phyloP scores from a whole-genome alignment of 2,329 filamentous ascomycete species.

The Colletotrichum sp. region DNA sequence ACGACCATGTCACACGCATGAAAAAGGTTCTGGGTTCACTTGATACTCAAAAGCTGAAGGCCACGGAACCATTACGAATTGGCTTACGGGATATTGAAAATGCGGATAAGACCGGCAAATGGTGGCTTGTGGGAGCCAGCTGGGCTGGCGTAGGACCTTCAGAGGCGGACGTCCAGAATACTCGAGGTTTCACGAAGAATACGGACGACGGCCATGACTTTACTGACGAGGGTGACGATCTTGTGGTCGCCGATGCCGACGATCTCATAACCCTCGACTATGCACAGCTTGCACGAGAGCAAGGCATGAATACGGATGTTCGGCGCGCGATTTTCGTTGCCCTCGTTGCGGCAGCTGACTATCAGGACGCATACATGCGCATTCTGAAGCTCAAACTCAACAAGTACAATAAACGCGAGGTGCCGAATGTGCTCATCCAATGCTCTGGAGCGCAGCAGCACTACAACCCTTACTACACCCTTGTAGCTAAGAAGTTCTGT shows the following conservation, averaged over 20 bases:
- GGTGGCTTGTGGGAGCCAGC: conserved; percentile 98
- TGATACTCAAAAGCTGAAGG: conserved; percentile 69
- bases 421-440: conserved; percentile 85
- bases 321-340: conserved; percentile 92
- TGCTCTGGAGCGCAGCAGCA: conserved; percentile 81
- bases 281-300: conserved; percentile 73
- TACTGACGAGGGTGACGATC: conserved; percentile 31
- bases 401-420: conserved; percentile 83
- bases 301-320: conserved; percentile 86
- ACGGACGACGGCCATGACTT: conserved; percentile 21
- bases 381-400: conserved; percentile 85
- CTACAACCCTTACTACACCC: conserved; percentile 93
- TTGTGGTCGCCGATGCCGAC: conserved; percentile 30
- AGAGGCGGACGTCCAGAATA: background rate
- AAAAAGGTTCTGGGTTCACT: conserved; percentile 85
- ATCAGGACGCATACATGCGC: conserved; percentile 80
- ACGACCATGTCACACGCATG: conserved; percentile 86
- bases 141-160: conserved; percentile 60
- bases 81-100: conserved; percentile 82
- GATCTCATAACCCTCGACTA: conserved; percentile 68
- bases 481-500: conserved; percentile 82
- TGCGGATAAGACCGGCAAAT: conserved; percentile 88
- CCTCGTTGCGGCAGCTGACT: conserved; percentile 84
- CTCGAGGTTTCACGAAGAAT: background rate
- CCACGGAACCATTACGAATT: conserved; percentile 81